A percentile compares a stretch with the other conserved stretches of the same genome.
Conservation (phyloP, 108 stramenopile genomes). For the Cyclotella kingstonii region DNA sequence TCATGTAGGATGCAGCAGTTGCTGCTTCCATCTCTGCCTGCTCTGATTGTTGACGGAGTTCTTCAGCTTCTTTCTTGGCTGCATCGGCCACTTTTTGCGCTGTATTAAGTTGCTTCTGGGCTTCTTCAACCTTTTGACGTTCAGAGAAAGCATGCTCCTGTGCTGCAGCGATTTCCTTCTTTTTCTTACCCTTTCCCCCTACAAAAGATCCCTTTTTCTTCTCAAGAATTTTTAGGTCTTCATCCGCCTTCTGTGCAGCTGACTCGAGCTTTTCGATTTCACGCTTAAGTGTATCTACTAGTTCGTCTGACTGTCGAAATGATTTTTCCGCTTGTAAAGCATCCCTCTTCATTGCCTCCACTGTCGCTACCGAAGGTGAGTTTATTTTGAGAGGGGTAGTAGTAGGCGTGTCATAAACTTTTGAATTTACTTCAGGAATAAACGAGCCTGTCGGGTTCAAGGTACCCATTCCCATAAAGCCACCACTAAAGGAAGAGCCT, state of each 20-base stretch:
- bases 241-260: slow-evolving; percentile 68
- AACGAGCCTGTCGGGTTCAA: slow-evolving; percentile 7
- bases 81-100: slow-evolving; percentile 53
- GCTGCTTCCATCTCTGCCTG: slow-evolving; percentile 73
- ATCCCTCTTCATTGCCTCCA: slow-evolving; percentile 52
- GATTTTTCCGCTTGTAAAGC: slow-evolving; percentile 54
- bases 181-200: slow-evolving; percentile 60
- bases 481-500: not conserved
- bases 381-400: slow-evolving; percentile 14
- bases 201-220: slow-evolving; percentile 70
- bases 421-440: not conserved
- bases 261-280: slow-evolving; percentile 59
- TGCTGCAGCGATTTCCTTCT: slow-evolving; percentile 64
- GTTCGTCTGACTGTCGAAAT: slow-evolving; percentile 53
- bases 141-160: slow-evolving; percentile 51
- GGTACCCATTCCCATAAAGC: slow-evolving; percentile 9
- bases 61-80: slow-evolving; percentile 58
- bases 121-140: slow-evolving; percentile 54
- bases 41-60: slow-evolving; percentile 63
- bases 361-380: slow-evolving; percentile 33
- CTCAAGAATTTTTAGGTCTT: slow-evolving; percentile 28
- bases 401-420: slow-evolving; percentile 1
- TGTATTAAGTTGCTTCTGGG: slow-evolving; percentile 53
- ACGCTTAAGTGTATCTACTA: slow-evolving; percentile 36
- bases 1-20: slow-evolving; percentile 62